These are phyloP conservation scores for Lignosus rhinocerotis DNA, from an alignment of 1,284 basidiomycete species.

Conservation along the genomic window DNA sequence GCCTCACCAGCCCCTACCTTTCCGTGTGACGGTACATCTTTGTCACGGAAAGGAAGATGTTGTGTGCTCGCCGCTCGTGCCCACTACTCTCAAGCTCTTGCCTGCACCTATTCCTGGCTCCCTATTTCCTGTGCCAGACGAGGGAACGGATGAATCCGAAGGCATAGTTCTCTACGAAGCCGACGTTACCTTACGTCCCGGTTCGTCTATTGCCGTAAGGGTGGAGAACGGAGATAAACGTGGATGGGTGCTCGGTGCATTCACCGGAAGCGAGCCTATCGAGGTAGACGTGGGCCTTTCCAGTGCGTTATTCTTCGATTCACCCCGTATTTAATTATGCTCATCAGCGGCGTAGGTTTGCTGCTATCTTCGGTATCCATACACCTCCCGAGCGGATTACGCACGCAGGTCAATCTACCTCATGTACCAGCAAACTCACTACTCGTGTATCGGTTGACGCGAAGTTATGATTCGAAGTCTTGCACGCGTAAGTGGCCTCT, in stretches of 20 bases:
- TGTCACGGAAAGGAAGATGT: conserved; percentile 36
- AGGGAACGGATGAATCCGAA: conserved; percentile 73
- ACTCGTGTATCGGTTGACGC: conserved; percentile 58
- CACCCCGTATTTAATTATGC: neutral
- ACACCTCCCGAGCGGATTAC: conserved; percentile 36
- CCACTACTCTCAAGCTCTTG: conserved; percentile 54
- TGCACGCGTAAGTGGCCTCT: conserved; percentile 22
- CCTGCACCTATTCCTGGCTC: conserved; percentile 55
- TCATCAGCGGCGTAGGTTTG: conserved; percentile 17
- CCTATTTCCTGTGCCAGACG: conserved; percentile 62
- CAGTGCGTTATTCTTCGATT: conserved; percentile 42
- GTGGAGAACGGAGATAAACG: conserved; percentile 50
- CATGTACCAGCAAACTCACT: conserved; percentile 57
- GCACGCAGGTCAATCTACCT: conserved; percentile 31
- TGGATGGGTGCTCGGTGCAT: conserved; percentile 67
- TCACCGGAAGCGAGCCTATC: conserved; percentile 37
- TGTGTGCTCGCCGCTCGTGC: conserved; percentile 44
- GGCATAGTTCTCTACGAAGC: conserved; percentile 66
- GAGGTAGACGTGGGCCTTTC: conserved; percentile 38
- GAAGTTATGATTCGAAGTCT: conserved; percentile 16
- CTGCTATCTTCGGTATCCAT: conserved; percentile 27
- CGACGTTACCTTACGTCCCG: conserved; percentile 34
- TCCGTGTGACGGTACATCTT: conserved; percentile 45
- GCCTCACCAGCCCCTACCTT: conserved; percentile 45
- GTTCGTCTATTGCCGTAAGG: conserved; percentile 51